Percentiles rank a stretch among this genome's conserved stretches.
Evolutionary conservation across 305 asterid species (phyloP).

Genomic region (Rubia tinctorum): DNA sequence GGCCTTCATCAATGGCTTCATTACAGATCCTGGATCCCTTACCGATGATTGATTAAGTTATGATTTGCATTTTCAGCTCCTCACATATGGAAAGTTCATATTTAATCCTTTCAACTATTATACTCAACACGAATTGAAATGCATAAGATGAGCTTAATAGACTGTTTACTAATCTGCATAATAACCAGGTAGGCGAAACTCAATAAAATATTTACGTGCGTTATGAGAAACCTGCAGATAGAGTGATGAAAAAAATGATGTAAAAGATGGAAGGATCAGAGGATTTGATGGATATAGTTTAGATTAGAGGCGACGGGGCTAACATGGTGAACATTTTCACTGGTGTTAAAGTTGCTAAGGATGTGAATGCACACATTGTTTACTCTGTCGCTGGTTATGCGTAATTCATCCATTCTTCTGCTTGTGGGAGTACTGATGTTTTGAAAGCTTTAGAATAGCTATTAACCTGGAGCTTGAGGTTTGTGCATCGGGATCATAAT

Average conservation of each 20-base stretch:
- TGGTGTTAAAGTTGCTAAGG: conserved; percentile 52
- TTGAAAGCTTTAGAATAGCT: conserved; percentile 61
- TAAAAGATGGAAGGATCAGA: conserved; percentile 56
- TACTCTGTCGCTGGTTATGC: not conserved
- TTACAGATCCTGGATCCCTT: too few species aligned
- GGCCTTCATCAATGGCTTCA: too few species aligned
- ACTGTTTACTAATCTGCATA: too few species aligned
- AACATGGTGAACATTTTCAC: conserved; percentile 80
- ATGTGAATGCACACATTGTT: not conserved
- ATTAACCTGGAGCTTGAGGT: conserved; percentile 69
- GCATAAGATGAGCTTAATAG: too few species aligned
- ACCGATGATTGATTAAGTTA: too few species aligned
- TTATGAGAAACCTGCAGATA: too few species aligned
- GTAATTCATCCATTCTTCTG: conserved; percentile 73
- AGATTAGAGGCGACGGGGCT: conserved; percentile 80
- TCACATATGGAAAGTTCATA: too few species aligned
- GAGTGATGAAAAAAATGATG: conserved; percentile 63
- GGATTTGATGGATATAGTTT: conserved; percentile 70
- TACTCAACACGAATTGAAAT: too few species aligned
- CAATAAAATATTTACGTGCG: too few species aligned
- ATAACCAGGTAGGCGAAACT: too few species aligned
- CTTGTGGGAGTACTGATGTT: conserved; percentile 90
- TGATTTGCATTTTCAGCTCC: too few species aligned
- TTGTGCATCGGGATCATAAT: conserved; percentile 11
- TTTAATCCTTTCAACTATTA: too few species aligned